phyloP scores from a whole-genome alignment of 2,329 filamentous ascomycete genomes.

The Penicillium digitatum region DNA sequence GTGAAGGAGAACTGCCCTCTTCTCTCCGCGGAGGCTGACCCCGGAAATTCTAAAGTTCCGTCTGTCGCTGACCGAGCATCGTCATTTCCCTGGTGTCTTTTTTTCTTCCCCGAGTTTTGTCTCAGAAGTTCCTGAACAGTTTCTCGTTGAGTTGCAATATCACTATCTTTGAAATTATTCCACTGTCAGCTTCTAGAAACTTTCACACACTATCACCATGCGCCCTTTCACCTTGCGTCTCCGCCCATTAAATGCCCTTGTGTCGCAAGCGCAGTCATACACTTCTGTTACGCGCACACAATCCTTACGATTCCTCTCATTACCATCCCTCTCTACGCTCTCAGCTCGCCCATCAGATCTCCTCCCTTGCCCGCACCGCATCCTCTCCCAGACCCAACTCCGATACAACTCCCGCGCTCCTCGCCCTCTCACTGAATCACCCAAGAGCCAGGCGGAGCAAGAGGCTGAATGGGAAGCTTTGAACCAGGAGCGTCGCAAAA shows the following conservation, averaged over 20 bases:
- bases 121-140: too few relatives aligned
- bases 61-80: slow-evolving; percentile 11
- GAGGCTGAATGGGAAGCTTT: slow-evolving; percentile 34
- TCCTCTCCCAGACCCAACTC: slow-evolving; percentile 8
- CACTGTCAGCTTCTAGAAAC: background rate
- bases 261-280: slow-evolving; percentile 15
- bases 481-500: slow-evolving; percentile 36
- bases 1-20: slow-evolving; percentile 12
- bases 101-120: background rate
- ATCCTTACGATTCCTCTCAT: slow-evolving; percentile 22
- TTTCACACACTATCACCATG: slow-evolving; percentile 6
- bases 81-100: slow-evolving; percentile 1
- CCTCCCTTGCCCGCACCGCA: slow-evolving; percentile 3
- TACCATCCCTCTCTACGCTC: slow-evolving; percentile 9
- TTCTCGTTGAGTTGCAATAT: background rate
- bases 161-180: background rate
- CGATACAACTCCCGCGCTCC: slow-evolving; percentile 34
- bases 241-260: slow-evolving; percentile 18
- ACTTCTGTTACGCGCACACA: slow-evolving; percentile 12
- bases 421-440: slow-evolving; percentile 35
- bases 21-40: slow-evolving; percentile 25
- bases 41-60: slow-evolving; percentile 13
- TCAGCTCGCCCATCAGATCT: slow-evolving; percentile 1
- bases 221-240: slow-evolving; percentile 22
- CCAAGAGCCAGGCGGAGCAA: slow-evolving; percentile 21